phyloP scores from a whole-genome alignment of 108 stramenopile genomes.

The Conticribra weissflogii region DNA sequence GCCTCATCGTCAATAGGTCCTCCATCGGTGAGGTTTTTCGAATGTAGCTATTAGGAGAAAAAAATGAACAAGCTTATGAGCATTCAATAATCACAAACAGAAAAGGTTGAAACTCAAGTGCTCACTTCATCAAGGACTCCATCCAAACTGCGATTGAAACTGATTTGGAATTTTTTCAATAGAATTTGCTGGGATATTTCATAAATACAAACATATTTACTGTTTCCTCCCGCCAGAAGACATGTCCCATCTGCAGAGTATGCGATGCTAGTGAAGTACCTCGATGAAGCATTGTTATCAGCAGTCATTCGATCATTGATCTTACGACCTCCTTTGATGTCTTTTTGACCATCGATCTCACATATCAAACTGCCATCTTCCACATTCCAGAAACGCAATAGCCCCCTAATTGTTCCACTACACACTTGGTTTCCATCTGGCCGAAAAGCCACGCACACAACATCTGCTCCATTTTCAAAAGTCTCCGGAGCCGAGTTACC shows the following conservation, averaged over 20 bases:
- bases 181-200: conserved; percentile 91
- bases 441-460: conserved; percentile 93
- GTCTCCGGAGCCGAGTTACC: conserved; percentile 83
- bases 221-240: conserved; percentile 96
- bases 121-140: conserved; percentile 90
- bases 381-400: conserved; percentile 92
- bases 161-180: conserved; percentile 98
- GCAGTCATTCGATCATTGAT: conserved; percentile 87
- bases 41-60: conserved; percentile 59
- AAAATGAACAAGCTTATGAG: not conserved
- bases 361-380: conserved; percentile 78
- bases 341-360: conserved; percentile 90
- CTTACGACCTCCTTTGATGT: conserved; percentile 90
- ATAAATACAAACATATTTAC: conserved; percentile 98
- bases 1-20: conserved; percentile 83
- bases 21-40: conserved; percentile 81
- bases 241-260: conserved; percentile 98
- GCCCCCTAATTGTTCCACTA: conserved; percentile 93
- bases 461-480: conserved; percentile 91
- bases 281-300: conserved; percentile 87
- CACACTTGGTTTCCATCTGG: conserved; percentile 96
- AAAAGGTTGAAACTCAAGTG: not conserved
- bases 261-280: conserved; percentile 95
- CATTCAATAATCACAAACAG: not conserved
- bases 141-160: conserved; percentile 93